Base-by-base conservation (phyloP, 140 eudicot genomes). In the Flaveria floridana region DNA sequence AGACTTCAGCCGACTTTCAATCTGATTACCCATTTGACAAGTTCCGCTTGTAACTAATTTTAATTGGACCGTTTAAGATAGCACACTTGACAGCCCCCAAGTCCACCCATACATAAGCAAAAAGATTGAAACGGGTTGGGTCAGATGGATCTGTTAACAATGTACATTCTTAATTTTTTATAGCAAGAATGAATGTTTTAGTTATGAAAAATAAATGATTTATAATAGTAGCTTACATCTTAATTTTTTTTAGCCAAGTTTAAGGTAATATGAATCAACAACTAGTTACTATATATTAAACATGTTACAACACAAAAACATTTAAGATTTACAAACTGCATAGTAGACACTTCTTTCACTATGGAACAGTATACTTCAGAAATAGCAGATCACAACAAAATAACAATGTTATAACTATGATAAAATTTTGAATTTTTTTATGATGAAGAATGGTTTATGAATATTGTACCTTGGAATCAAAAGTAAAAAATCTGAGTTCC, bases 401-500 rank as follows among this genome's bases (percentile, higher is more conserved):
- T 7, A 4, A 3, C 11, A 30, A 13, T 11, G 53, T 18, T 47
- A 63, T 16, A 11, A 47, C 18, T 55, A 15, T 6, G 41, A 15
- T 6, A 66, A 3, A 41, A 26, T 14, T 13, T 15, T 26, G 12
- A 63, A 15, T 26, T 28, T 39, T 39, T 15, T 53, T 55, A 41
- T 23, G 50, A 41, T 51, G 66, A n/a, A 56, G 18, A 23, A 52
- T n/a, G 58, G 72, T 47, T 48, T 2, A 9, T 56, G 6, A 77
- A 34, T 62, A 52, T 30, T 57, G 71, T 53, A 88, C 99, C 96
- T 90, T 61, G 71, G 64, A 66, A 90, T 84, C 89, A 94, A 83
- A 44, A 88, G 50, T 20, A 94, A 52, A 69, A 94, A 94, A 13
- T 86, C 95, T 4, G 99, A 94, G 78, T 90, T 83, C 64, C 71